Evolutionary conservation across 345 rosid genomes (phyloP).

Genomic region (Arabidopsis suecica): DNA sequence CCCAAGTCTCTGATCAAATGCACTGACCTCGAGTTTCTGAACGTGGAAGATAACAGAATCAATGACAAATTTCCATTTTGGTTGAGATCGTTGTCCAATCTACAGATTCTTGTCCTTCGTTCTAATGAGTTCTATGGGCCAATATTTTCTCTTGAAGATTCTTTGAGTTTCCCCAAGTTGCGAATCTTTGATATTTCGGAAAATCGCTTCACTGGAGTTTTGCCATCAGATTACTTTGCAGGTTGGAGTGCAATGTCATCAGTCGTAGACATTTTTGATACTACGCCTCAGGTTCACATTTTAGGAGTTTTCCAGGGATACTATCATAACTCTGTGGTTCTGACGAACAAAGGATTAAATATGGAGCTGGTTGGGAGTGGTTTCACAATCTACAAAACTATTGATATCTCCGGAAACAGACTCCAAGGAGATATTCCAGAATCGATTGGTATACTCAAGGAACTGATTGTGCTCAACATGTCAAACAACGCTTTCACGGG

Average conservation of each 20-base stretch:
- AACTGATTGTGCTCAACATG: constrained; percentile 28
- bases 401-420: constrained; percentile 34
- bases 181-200: constrained; percentile 56
- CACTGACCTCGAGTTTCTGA: constrained; percentile 45
- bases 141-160: constrained; percentile 33
- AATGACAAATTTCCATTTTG: constrained; percentile 50
- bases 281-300: no score
- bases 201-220: constrained; percentile 43
- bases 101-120: constrained; percentile 58
- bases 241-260: constrained; percentile 33
- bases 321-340: no score
- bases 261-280: not conserved
- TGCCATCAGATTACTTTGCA: constrained; percentile 29
- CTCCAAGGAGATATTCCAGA: constrained; percentile 19
- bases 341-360: constrained; percentile 5
- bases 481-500: constrained; percentile 37
- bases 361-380: constrained; percentile 23
- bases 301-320: no score
- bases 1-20: constrained; percentile 51
- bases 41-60: constrained; percentile 51
- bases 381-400: constrained; percentile 19
- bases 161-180: constrained; percentile 41
- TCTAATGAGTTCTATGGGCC: constrained; percentile 50
- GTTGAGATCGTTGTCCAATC: constrained; percentile 36
- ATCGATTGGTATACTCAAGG: constrained; percentile 25